Evolutionary conservation across 106 monocot genomes (phyloP).

Genomic region (Dendrobium catenatum): DNA sequence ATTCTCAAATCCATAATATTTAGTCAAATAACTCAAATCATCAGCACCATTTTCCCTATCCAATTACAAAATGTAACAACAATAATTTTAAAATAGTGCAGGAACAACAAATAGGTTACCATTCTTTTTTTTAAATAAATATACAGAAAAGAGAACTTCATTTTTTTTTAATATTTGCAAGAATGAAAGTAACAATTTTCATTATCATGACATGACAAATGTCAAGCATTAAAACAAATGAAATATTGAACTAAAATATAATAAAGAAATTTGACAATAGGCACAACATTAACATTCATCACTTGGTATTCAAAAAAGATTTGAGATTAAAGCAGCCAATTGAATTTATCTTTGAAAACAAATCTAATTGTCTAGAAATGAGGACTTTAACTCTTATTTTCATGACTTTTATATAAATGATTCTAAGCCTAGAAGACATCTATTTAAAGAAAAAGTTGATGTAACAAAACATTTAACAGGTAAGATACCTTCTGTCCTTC

Average conservation of each 20-base stretch:
- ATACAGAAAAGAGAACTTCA: too few relatives aligned
- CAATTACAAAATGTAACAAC: neutral
- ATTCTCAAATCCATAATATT: neutral
- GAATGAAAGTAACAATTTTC: neutral
- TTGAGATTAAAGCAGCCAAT: neutral
- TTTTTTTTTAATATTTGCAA: too few relatives aligned
- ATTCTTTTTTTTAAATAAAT: too few relatives aligned
- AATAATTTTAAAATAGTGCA: neutral
- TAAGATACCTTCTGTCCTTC: slow-evolving; percentile 85
- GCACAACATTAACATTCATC: neutral
- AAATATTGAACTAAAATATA: neutral
- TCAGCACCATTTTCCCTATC: neutral
- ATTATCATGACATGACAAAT: neutral
- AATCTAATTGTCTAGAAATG: neutral
- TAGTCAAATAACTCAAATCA: neutral
- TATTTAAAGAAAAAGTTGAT: neutral
- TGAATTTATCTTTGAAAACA: neutral
- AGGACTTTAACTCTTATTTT: neutral
- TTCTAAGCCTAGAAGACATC: neutral
- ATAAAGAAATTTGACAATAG: neutral
- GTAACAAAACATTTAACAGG: neutral
- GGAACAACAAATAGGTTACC: too few relatives aligned
- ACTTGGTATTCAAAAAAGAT: neutral
- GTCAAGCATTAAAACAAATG: neutral
- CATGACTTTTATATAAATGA: neutral